These are phyloP conservation scores for Truncatella angustata DNA, from an alignment of 2,329 filamentous ascomycete species.

Conservation along the genomic window DNA sequence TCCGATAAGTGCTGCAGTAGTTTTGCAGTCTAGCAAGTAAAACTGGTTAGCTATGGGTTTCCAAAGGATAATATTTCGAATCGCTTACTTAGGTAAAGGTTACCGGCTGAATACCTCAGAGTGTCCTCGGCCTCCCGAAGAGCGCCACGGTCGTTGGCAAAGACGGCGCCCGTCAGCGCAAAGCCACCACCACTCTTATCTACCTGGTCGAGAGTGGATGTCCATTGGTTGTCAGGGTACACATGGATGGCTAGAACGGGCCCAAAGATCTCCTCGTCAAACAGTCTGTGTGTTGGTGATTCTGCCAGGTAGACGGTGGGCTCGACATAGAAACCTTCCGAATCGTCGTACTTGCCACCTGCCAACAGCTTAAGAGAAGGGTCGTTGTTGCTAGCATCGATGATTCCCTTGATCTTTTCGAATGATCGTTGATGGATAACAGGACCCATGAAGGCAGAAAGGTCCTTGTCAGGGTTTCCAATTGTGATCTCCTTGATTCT, in stretches of 20 bases:
- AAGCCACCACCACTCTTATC: slow-evolving; percentile 41
- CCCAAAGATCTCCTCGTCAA: slow-evolving; percentile 48
- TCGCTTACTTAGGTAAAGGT: slow-evolving; percentile 48
- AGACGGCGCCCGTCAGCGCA: slow-evolving; percentile 47
- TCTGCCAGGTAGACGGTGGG: slow-evolving; percentile 45
- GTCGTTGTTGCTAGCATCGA: slow-evolving; percentile 44
- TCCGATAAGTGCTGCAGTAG: slow-evolving; percentile 53
- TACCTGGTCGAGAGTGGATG: slow-evolving; percentile 34
- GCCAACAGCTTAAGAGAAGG: slow-evolving; percentile 38
- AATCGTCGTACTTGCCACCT: slow-evolving; percentile 44
- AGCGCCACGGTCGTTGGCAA: slow-evolving; percentile 45
- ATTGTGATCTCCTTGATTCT: slow-evolving; percentile 25
- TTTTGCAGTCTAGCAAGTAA: slow-evolving; percentile 44
- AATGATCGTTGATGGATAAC: slow-evolving; percentile 49
- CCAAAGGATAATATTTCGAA: background rate
- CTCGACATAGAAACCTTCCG: slow-evolving; percentile 43
- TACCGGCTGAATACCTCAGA: slow-evolving; percentile 53
- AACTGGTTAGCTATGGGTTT: background rate
- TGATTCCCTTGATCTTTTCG: slow-evolving; percentile 40
- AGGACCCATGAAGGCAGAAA: slow-evolving; percentile 42
- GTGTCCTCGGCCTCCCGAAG: slow-evolving; percentile 48
- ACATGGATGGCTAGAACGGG: slow-evolving; percentile 45
- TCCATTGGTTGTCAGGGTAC: slow-evolving; percentile 44
- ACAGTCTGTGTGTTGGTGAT: slow-evolving; percentile 40
- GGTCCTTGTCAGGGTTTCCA: slow-evolving; percentile 31